Evolutionary conservation across 2,329 filamentous ascomycete genomes (phyloP).

Genomic region (Curvularia spicifera): DNA sequence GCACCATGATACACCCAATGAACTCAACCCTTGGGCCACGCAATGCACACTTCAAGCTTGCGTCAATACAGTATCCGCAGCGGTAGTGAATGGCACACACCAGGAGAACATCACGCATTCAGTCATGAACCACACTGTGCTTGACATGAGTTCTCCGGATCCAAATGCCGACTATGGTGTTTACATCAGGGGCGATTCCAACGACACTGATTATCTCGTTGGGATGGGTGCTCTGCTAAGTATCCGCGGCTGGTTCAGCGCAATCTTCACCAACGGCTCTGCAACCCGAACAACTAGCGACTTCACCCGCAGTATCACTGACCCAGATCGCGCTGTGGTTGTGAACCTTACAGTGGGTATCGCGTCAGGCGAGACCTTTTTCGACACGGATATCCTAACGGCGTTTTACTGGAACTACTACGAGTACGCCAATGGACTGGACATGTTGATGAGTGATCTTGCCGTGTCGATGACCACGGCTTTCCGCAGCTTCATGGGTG

Average conservation of each 20-base stretch:
- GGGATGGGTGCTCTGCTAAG: slow-evolving; percentile 22
- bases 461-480: slow-evolving; percentile 25
- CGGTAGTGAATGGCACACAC: slow-evolving; percentile 21
- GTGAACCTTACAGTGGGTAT: slow-evolving; percentile 26
- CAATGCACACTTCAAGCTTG: slow-evolving; percentile 23
- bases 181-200: slow-evolving; percentile 11
- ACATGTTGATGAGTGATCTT: slow-evolving; percentile 25
- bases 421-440: slow-evolving; percentile 18
- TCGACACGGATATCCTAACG: slow-evolving; percentile 22
- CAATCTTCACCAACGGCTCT: slow-evolving; percentile 25
- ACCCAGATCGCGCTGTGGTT: slow-evolving; percentile 21
- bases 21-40: slow-evolving; percentile 19
- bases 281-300: slow-evolving; percentile 22
- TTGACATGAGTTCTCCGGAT: slow-evolving; percentile 20
- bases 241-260: slow-evolving; percentile 21
- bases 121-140: slow-evolving; percentile 15
- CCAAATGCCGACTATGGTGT: slow-evolving; percentile 18
- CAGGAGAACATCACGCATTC: slow-evolving; percentile 22
- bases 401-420: slow-evolving; percentile 28
- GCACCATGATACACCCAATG: slow-evolving; percentile 13
- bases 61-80: slow-evolving; percentile 18
- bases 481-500: slow-evolving; percentile 22
- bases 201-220: slow-evolving; percentile 14
- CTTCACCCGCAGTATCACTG: slow-evolving; percentile 23
- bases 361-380: slow-evolving; percentile 24